A percentile compares a stretch with the other conserved stretches of the same genome.
Conservation (phyloP, 495 filamentous ascomycete genomes). For the Clohesyomyces aquaticus region DNA sequence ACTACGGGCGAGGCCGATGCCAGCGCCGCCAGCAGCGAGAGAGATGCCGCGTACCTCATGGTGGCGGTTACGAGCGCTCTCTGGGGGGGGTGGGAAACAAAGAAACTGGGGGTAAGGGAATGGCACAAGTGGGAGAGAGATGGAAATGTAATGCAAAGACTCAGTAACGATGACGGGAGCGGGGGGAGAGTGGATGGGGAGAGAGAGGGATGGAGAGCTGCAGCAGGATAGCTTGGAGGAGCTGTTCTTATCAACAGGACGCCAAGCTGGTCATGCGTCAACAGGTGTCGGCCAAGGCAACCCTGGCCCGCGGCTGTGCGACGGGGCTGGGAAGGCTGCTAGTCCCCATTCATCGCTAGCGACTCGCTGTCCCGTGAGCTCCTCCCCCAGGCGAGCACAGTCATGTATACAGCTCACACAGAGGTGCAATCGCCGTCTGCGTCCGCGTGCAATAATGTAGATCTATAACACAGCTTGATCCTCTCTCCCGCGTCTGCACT, state of each 20-base stretch:
- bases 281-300: background rate
- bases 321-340: background rate
- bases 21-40: conserved; percentile 67
- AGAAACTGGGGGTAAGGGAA: conserved; percentile 20
- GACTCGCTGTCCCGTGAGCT: background rate
- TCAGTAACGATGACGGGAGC: background rate
- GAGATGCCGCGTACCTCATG: conserved; percentile 75
- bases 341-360: background rate
- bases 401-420: no score
- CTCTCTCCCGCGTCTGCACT: background rate
- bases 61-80: conserved; percentile 47
- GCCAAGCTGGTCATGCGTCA: background rate
- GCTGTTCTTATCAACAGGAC: conserved; percentile 1
- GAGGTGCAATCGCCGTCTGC: background rate
- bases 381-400: background rate
- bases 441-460: background rate
- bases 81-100: conserved; percentile 26
- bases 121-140: background rate
- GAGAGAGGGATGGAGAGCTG: conserved; percentile 10
- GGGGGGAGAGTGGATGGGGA: conserved; percentile 17
- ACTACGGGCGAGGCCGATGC: conserved; percentile 76
- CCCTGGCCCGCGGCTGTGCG: background rate
- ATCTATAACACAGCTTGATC: background rate
- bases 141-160: conserved; percentile 6
- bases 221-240: conserved; percentile 13